Evolutionary conservation across 495 filamentous ascomycete species (phyloP), one percentile per base, ranked within the genome.

Genomic region (Trichoderma asperelloides): DNA sequence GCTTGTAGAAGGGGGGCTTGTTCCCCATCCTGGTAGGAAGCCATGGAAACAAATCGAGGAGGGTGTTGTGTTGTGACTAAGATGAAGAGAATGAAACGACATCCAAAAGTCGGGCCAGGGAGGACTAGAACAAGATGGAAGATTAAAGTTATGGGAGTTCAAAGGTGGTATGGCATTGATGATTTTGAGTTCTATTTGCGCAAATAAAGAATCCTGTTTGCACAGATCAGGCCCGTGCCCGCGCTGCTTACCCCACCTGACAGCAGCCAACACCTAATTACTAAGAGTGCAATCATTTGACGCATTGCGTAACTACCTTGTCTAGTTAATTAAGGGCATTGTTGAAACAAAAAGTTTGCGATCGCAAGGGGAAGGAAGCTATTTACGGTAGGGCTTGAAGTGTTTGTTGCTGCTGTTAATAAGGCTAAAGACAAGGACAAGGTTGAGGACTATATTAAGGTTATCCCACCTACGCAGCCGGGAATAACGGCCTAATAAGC

Each of bases 1-100:
- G 47, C 18, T 51, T 51, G 47, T 51, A 51, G 47, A 51, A 51
- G 47, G 47, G 47, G 47, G 47, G 15, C 47, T 51, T 51, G 47
- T 18, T 51, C 47, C n/a, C 47, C 47, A 51, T 51, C 47, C 47
- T 51, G 47, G 23, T 18, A 23, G 47, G 47, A 51, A 51, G 47
- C 47, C 47, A 51, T 51, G 47, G 23, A 25, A 51, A 51, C 47
- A 18, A 51, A 51, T 51, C 47, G 47, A 51, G n/a, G 47, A 51
- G 47, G 2, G 47, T 25, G 47, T 51, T 51, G n/a, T 25, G 47
- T 51, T 23, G 47, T 23, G 47, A 25, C 15, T 3, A 51, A 51
- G 47, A 51, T 25, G 9, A 4, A 23, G n/a, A 21, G n/a, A 51
- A 51, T 2, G 47, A 2, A 51, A 51, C 23, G 9, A 51, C 47